Evolutionary conservation across 2,329 filamentous ascomycete genomes (phyloP).

Genomic region (Cordyceps sp.): DNA sequence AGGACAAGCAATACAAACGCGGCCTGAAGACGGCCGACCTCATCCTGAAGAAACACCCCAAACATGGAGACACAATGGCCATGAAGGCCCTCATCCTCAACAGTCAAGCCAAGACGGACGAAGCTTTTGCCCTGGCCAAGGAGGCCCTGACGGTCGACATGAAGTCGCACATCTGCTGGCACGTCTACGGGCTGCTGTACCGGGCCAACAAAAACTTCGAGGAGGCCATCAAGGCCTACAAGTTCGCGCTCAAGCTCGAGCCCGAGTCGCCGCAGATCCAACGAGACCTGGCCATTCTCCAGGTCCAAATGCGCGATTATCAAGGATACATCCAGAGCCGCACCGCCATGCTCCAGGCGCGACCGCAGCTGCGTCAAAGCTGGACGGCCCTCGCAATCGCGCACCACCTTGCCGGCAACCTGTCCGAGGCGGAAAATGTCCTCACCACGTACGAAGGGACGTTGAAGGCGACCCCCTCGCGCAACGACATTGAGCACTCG

Average conservation of each 20-base stretch:
- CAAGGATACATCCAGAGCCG: conserved; percentile 84
- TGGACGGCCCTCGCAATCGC: conserved; percentile 97
- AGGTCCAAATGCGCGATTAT: conserved; percentile 94
- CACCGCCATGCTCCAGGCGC: conserved; percentile 70
- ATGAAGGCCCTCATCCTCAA: conserved; percentile 99
- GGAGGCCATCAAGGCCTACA: conserved; percentile 98
- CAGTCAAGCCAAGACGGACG: conserved; percentile 76
- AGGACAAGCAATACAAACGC: conserved; percentile 93
- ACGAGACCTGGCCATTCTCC: conserved; percentile 79
- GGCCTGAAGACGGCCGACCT: conserved; percentile 92
- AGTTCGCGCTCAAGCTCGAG: conserved; percentile 82
- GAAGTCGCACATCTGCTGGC: conserved; percentile 99
- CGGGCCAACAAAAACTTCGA: conserved; percentile 94
- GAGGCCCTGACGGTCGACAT: conserved; percentile 87
- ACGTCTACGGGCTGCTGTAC: conserved; percentile 92
- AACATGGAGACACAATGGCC: conserved; percentile 94
- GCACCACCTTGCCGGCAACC: conserved; percentile 75
- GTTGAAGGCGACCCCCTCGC: conserved; percentile 61
- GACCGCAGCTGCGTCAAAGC: conserved; percentile 70
- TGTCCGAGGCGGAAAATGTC: conserved; percentile 76
- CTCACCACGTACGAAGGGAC: conserved; percentile 88
- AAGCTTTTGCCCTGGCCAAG: conserved; percentile 88
- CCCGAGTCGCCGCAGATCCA: conserved; percentile 92
- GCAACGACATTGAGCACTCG: conserved; percentile 76
- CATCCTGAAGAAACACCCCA: conserved; percentile 85